Percentiles rank a stretch among this genome's conserved stretches.
Evolutionary conservation across 1,284 basidiomycete species (phyloP).

Genomic region (Phylloboletellus chloephorus): DNA sequence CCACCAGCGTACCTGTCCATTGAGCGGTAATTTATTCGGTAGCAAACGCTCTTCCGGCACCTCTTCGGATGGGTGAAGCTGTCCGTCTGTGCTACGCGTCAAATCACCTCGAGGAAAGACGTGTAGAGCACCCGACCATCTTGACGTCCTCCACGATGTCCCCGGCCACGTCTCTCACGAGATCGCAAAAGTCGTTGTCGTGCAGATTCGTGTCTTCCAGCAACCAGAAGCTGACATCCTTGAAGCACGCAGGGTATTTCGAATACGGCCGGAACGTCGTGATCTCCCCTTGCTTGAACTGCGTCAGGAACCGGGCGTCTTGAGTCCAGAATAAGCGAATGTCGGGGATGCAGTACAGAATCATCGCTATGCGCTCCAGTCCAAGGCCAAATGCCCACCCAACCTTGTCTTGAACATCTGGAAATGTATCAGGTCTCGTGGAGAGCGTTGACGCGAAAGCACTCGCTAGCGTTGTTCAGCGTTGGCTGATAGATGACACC

Average conservation of each 20-base stretch:
- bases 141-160: slow-evolving; percentile 91
- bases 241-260: slow-evolving; percentile 83
- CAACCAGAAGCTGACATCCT: slow-evolving; percentile 92
- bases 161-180: slow-evolving; percentile 87
- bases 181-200: slow-evolving; percentile 96
- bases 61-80: slow-evolving; percentile 91
- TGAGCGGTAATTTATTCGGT: slow-evolving; percentile 90
- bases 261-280: slow-evolving; percentile 84
- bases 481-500: slow-evolving; percentile 91
- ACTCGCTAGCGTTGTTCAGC: slow-evolving; percentile 78
- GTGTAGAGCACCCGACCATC: slow-evolving; percentile 46
- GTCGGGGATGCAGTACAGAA: slow-evolving; percentile 94
- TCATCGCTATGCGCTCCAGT: slow-evolving; percentile 97
- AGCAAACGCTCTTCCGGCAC: slow-evolving; percentile 75
- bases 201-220: slow-evolving; percentile 57
- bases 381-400: slow-evolving; percentile 99
- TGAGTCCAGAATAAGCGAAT: slow-evolving; percentile 98
- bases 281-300: slow-evolving; percentile 78
- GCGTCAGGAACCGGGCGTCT: slow-evolving; percentile 83
- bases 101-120: slow-evolving; percentile 4
- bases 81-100: slow-evolving; percentile 64
- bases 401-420: slow-evolving; percentile 77
- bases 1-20: slow-evolving; percentile 75
- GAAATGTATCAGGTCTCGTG: slow-evolving; percentile 11
- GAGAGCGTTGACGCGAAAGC: slow-evolving; percentile 1